Evolutionary conservation across 805 yeast species (phyloP).

Genomic region (Candida chauliodis): DNA sequence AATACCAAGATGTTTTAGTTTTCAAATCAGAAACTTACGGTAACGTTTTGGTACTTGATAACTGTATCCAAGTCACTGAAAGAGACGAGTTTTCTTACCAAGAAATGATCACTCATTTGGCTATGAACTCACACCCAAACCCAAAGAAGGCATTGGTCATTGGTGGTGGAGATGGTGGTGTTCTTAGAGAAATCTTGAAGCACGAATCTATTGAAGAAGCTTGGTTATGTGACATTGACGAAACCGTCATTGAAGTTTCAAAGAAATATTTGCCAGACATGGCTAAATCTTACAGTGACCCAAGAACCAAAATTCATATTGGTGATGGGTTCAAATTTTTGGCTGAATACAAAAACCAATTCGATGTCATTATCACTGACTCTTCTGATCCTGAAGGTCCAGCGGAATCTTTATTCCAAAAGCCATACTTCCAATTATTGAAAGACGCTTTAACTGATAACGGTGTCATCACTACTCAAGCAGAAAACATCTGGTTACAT

Average conservation of each 20-base stretch:
- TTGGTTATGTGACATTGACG: slow-evolving; percentile 91
- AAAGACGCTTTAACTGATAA: slow-evolving; percentile 84
- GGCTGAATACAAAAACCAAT: slow-evolving; percentile 75
- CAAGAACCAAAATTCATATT: slow-evolving; percentile 84
- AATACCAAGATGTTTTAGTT: slow-evolving; percentile 90
- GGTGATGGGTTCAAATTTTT: slow-evolving; percentile 98
- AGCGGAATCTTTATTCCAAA: slow-evolving; percentile 89
- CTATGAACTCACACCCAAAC: slow-evolving; percentile 87
- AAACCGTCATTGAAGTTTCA: slow-evolving; percentile 81
- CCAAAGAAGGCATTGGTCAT: slow-evolving; percentile 92
- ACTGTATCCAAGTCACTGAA: slow-evolving; percentile 94
- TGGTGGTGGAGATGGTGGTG: slow-evolving; percentile 99
- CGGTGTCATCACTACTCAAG: slow-evolving; percentile 92
- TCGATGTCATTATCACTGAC: slow-evolving; percentile 94
- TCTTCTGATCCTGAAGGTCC: slow-evolving; percentile 99
- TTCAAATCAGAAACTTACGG: slow-evolving; percentile 94
- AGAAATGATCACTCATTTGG: slow-evolving; percentile 96
- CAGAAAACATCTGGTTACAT: slow-evolving; percentile 93
- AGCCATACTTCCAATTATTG: slow-evolving; percentile 82
- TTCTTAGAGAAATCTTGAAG: slow-evolving; percentile 88
- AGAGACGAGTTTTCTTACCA: slow-evolving; percentile 97
- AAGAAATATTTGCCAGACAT: slow-evolving; percentile 85
- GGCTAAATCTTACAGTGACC: slow-evolving; percentile 80
- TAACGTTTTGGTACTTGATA: slow-evolving; percentile 90
- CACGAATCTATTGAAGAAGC: slow-evolving; percentile 86